Conservation (phyloP, 2,329 filamentous ascomycete species). For the Moelleriella libera region DNA sequence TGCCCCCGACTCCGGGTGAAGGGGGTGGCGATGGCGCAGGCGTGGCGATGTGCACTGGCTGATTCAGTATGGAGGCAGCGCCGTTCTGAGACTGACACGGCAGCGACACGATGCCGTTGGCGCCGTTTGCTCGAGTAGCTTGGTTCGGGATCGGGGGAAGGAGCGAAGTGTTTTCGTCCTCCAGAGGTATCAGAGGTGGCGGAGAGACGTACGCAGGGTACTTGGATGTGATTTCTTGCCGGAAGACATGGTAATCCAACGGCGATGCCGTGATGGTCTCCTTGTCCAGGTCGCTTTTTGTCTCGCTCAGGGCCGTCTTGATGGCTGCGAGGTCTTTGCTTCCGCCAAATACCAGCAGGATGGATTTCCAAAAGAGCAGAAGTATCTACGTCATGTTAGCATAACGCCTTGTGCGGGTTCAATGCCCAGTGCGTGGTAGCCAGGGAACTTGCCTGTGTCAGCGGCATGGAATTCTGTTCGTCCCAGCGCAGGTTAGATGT, state of each 20-base stretch:
- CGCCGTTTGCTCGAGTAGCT: slow-evolving; percentile 43
- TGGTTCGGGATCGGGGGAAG: slow-evolving; percentile 74
- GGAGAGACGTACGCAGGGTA: slow-evolving; percentile 94
- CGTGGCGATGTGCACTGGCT: slow-evolving; percentile 97
- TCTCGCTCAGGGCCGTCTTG: slow-evolving; percentile 58
- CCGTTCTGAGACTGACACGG: slow-evolving; percentile 39
- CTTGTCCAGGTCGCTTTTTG: slow-evolving; percentile 45
- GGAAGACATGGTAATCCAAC: slow-evolving; percentile 88
- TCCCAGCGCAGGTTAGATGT: slow-evolving; percentile 61
- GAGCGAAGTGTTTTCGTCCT: slow-evolving; percentile 82
- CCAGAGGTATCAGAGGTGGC: slow-evolving; percentile 66
- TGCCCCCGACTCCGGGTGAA: slow-evolving; percentile 73
- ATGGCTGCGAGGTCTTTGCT: slow-evolving; percentile 56
- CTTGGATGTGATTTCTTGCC: slow-evolving; percentile 93
- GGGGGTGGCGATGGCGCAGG: slow-evolving; percentile 91
- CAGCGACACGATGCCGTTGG: slow-evolving; percentile 46
- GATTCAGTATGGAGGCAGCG: slow-evolving; percentile 74
- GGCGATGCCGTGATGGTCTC: slow-evolving; percentile 86
- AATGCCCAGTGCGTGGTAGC: too few relatives aligned
- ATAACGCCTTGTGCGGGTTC: too few relatives aligned
- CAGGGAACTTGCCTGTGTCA: slow-evolving; percentile 39
- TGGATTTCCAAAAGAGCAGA: slow-evolving; percentile 81
- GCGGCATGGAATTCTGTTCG: slow-evolving; percentile 44
- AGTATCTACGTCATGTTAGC: slow-evolving; percentile 41
- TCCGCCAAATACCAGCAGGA: slow-evolving; percentile 75